Conservation (phyloP, 805 yeast genomes). For the Saturnispora kantuleensis region DNA sequence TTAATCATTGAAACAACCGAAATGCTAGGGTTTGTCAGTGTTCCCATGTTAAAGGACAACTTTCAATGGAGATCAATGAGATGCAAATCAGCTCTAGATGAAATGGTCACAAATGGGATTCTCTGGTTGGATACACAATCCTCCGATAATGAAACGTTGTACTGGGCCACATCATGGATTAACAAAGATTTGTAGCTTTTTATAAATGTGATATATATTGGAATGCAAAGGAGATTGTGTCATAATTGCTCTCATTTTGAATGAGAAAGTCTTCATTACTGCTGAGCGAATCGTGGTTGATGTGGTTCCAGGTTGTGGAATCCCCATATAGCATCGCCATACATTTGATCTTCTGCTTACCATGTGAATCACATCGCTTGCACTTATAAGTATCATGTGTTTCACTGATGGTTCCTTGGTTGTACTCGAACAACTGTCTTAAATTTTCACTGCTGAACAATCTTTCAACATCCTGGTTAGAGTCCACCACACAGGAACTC, state of each 20-base stretch:
- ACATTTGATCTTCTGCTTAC: constrained; percentile 53
- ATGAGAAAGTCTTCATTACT: constrained; percentile 69
- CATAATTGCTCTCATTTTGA: constrained; percentile 57
- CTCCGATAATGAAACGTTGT: constrained; percentile 33
- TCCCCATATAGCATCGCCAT: constrained; percentile 94
- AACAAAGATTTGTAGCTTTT: constrained; percentile 14
- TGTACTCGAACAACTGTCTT: constrained; percentile 62
- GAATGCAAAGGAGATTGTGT: constrained; percentile 77
- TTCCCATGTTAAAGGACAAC: constrained; percentile 58
- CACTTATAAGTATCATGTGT: constrained; percentile 91
- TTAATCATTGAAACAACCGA: constrained; percentile 67
- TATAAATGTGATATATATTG: constrained; percentile 78
- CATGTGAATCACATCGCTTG: constrained; percentile 54
- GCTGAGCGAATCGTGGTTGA: constrained; percentile 49
- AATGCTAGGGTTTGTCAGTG: constrained; percentile 64
- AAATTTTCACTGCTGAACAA: constrained; percentile 77
- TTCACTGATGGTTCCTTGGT: constrained; percentile 63
- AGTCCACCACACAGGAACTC: constrained; percentile 95
- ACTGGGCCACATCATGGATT: constrained; percentile 75
- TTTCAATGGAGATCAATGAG: constrained; percentile 63
- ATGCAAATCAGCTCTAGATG: constrained; percentile 54
- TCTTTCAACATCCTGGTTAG: constrained; percentile 89
- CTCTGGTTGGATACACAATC: constrained; percentile 72
- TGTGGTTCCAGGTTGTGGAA: constrained; percentile 95
- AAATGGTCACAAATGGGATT: constrained; percentile 72